These are phyloP conservation scores for Mortierella hygrophila DNA, from an alignment of 192 early-diverging fungal species.

Conservation along the genomic window DNA sequence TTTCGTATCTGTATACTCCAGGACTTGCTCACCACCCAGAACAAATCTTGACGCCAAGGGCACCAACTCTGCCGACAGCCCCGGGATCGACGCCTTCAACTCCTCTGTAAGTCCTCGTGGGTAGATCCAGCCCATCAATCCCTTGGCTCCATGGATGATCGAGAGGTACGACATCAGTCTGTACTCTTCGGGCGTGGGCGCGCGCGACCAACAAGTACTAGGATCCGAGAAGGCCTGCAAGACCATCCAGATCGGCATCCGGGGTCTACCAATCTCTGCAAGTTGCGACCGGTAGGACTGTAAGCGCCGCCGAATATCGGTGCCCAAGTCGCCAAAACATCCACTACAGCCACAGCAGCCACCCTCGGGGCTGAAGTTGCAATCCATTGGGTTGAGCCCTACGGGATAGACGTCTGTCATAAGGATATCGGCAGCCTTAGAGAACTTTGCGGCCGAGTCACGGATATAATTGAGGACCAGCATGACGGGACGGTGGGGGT, in stretches of 20 bases:
- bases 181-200: conserved; percentile 27
- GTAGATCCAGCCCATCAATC: conserved; percentile 16
- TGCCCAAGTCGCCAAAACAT: conserved; percentile 19
- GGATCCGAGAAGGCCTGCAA: conserved; percentile 41
- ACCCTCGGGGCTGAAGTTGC: conserved; percentile 6
- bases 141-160: conserved; percentile 35
- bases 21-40: background rate
- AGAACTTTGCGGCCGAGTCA: conserved; percentile 11
- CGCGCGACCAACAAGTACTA: conserved; percentile 26
- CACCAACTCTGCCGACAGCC: background rate
- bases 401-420: conserved; percentile 39
- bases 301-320: conserved; percentile 27
- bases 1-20: background rate
- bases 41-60: background rate
- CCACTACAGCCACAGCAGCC: conserved; percentile 26
- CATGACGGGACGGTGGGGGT: conserved; percentile 38
- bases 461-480: conserved; percentile 21
- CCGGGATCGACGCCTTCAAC: background rate
- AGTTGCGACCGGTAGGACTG: conserved; percentile 21
- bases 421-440: conserved; percentile 21
- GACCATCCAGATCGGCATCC: conserved; percentile 28
- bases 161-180: conserved; percentile 29
- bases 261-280: conserved; percentile 11
- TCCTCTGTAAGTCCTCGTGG: background rate
- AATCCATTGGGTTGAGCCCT: conserved; percentile 8